phyloP scores from a whole-genome alignment of 768 basidiomycete species.

The Psilocybe azurescens region DNA sequence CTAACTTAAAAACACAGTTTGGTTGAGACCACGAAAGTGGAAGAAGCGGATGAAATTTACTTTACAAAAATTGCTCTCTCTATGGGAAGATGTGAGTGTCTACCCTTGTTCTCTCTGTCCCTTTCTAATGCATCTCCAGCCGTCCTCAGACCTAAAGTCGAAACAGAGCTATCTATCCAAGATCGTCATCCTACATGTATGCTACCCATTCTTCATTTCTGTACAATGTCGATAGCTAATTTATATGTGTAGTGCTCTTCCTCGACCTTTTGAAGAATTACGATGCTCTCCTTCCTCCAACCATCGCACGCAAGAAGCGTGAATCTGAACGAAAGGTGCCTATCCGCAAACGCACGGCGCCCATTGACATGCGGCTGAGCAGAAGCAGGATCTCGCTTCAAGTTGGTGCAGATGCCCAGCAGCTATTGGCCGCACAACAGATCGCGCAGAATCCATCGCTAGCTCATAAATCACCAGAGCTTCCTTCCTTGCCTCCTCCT shows the following conservation, averaged over 20 bases:
- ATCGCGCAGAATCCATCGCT: constrained; percentile 58
- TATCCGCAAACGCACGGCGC: constrained; percentile 83
- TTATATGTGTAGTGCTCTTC: constrained; percentile 64
- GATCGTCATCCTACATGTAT: constrained; percentile 85
- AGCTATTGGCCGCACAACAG: constrained; percentile 75
- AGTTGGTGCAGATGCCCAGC: constrained; percentile 70
- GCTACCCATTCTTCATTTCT: constrained; percentile 24
- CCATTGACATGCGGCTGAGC: constrained; percentile 87
- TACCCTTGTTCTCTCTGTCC: constrained; percentile 8
- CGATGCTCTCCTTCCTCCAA: constrained; percentile 74
- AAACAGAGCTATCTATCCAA: constrained; percentile 87
- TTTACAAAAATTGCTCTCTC: constrained; percentile 88
- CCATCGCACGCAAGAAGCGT: constrained; percentile 83
- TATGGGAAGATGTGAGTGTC: constrained; percentile 77
- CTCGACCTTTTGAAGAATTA: constrained; percentile 85
- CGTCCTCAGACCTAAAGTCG: constrained; percentile 80
- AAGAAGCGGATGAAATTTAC: constrained; percentile 81
- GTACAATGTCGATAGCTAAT: background rate
- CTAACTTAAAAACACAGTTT: constrained; percentile 47
- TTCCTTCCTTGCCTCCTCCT: constrained; percentile 34
- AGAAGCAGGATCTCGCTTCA: constrained; percentile 66
- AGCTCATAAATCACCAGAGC: constrained; percentile 37
- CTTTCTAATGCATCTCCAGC: constrained; percentile 45
- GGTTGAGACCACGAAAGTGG: constrained; percentile 67
- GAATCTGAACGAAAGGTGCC: constrained; percentile 89